Conservation (phyloP, 768 basidiomycete species). For the Russula olivacea region DNA sequence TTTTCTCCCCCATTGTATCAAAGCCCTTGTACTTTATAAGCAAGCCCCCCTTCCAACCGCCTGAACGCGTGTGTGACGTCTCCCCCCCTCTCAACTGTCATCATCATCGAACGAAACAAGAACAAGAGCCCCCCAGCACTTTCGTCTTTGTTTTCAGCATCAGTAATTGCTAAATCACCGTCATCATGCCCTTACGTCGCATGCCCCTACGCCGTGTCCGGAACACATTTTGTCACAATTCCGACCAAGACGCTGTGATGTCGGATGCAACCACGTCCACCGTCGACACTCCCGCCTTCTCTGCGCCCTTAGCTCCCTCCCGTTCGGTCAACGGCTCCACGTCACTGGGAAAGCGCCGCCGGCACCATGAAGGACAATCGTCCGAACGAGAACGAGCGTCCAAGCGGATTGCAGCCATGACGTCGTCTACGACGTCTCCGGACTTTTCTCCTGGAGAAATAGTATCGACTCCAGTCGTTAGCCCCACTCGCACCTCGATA, state of each 20-base stretch:
- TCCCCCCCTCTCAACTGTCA: background rate
- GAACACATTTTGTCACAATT: background rate
- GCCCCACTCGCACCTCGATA: no score
- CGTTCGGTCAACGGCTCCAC: background rate
- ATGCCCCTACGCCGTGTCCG: background rate
- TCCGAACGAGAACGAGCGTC: no score
- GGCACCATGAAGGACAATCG: no score
- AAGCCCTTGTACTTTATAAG: constrained; percentile 2
- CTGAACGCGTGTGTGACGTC: background rate
- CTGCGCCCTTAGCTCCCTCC: background rate
- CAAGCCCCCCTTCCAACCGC: background rate
- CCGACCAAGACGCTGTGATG: constrained; percentile 11
- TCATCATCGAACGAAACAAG: background rate
- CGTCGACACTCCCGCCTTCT: background rate
- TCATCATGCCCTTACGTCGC: constrained; percentile 1
- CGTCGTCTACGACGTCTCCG: no score
- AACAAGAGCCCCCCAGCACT: background rate
- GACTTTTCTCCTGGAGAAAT: no score
- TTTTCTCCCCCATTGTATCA: background rate
- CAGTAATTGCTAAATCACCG: no score
- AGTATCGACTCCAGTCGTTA: background rate
- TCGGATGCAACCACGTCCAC: background rate
- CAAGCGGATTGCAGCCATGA: no score
- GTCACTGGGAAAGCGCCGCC: background rate
- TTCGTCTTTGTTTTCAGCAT: background rate